Evolutionary conservation across 1,139 yeast genomes (phyloP).

Genomic region (Hyphopichia pseudoburtonii): DNA sequence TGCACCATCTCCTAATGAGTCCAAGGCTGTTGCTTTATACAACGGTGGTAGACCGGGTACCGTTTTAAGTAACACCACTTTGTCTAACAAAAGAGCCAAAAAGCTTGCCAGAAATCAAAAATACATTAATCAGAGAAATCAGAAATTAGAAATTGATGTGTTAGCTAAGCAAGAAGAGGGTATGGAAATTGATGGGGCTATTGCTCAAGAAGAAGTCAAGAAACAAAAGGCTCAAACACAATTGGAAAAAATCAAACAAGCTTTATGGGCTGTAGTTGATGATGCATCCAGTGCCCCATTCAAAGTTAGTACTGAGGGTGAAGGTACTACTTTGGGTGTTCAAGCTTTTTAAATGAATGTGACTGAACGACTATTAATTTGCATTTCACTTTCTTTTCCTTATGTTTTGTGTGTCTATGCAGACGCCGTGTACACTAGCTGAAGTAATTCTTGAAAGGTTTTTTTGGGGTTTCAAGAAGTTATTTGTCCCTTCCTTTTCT

Average conservation of each 20-base stretch:
- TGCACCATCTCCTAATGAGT: conserved; percentile 48
- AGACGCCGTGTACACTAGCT: not conserved
- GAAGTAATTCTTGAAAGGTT: not conserved
- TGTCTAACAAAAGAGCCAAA: conserved; percentile 79
- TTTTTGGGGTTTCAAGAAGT: too few relatives aligned
- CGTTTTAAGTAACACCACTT: conserved; percentile 54
- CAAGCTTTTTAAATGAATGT: conserved; percentile 47
- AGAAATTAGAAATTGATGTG: conserved; percentile 46
- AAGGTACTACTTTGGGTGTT: conserved; percentile 85
- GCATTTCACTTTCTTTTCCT: too few relatives aligned
- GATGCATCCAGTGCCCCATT: conserved; percentile 46
- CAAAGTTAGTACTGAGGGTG: conserved; percentile 47
- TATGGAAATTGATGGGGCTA: conserved; percentile 47
- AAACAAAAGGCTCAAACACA: conserved; percentile 20
- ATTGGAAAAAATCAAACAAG: conserved; percentile 56
- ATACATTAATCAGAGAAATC: conserved; percentile 59
- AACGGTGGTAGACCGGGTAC: conserved; percentile 32
- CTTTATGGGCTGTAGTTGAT: conserved; percentile 69
- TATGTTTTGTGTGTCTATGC: not conserved
- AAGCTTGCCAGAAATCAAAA: conserved; percentile 79
- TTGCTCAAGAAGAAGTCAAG: conserved; percentile 24
- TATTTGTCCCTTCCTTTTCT: too few relatives aligned
- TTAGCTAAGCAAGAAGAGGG: conserved; percentile 46
- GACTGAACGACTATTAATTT: too few relatives aligned
- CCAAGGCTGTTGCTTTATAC: conserved; percentile 66